Evolutionary conservation across 2,329 filamentous ascomycete species (phyloP).

Genomic region (Sporothrix phasma): DNA sequence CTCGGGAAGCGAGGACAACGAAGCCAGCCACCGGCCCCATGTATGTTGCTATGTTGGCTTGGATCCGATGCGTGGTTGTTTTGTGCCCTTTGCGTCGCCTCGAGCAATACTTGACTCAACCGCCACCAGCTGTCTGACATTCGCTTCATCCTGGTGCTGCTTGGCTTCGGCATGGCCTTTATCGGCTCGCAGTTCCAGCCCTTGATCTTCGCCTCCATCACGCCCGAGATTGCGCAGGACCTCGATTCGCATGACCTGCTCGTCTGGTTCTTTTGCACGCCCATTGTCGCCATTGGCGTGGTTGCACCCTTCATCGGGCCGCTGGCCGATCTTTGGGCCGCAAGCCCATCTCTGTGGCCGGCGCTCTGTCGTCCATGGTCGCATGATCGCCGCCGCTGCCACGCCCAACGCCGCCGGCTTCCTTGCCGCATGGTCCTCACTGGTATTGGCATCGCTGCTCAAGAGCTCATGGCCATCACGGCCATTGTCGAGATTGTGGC

Average conservation of each 20-base stretch:
- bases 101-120: not conserved
- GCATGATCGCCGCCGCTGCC: not conserved
- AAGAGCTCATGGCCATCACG: constrained; percentile 6
- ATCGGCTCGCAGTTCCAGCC: constrained; percentile 6
- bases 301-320: constrained; percentile 3
- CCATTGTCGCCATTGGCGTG: not conserved
- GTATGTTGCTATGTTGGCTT: not conserved
- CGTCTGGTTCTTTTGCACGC: not conserved
- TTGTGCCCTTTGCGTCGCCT: not conserved
- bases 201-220: not conserved
- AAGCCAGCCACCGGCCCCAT: not conserved
- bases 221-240: not conserved
- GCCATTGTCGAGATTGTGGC: constrained; percentile 7
- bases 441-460: not conserved
- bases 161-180: constrained; percentile 4
- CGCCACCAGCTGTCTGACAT: not conserved
- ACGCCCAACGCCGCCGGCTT: not conserved
- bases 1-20: not conserved
- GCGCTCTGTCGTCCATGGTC: constrained; percentile 1
- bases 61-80: not conserved
- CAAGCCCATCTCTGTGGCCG: constrained; percentile 2
- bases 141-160: not conserved
- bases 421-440: not conserved
- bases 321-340: constrained; percentile 3
- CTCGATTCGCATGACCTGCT: not conserved